These are phyloP conservation scores for Phaeolepiota aurea DNA, from an alignment of 768 basidiomycete species.

Conservation along the genomic window DNA sequence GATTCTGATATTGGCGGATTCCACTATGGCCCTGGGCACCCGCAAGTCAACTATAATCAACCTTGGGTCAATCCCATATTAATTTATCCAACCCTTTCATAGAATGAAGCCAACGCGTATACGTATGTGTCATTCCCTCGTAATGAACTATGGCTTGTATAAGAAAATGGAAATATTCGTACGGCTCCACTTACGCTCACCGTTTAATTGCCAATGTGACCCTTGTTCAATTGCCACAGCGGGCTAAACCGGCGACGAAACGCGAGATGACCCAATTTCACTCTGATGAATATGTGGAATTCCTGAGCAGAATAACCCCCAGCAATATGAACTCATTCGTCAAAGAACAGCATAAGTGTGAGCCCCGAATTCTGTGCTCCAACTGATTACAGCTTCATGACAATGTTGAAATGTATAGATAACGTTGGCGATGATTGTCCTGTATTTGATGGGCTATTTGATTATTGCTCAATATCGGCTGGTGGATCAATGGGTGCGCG, in stretches of 20 bases:
- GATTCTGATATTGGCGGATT: conserved; percentile 99
- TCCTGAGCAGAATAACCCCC: conserved; percentile 87
- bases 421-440: conserved; percentile 99
- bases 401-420: conserved; percentile 36
- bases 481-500: conserved; percentile 95
- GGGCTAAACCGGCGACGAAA: conserved; percentile 98
- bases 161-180: conserved; percentile 99
- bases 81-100: conserved; percentile 9
- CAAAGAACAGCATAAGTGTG: conserved; percentile 95
- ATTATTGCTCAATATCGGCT: conserved; percentile 99
- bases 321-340: conserved; percentile 91
- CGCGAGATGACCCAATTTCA: conserved; percentile 99
- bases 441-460: conserved; percentile 96
- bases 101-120: conserved; percentile 98
- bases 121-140: conserved; percentile 98
- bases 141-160: conserved; percentile 99
- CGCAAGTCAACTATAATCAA: conserved; percentile 37
- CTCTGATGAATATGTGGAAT: conserved; percentile 98
- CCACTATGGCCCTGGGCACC: conserved; percentile 97
- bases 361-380: conserved; percentile 11
- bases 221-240: conserved; percentile 34
- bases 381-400: not conserved
- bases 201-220: not conserved
- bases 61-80: conserved; percentile 1
- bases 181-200: conserved; percentile 21